Base-by-base conservation (phyloP, 108 stramenopile species). In the Seminavis robusta region DNA sequence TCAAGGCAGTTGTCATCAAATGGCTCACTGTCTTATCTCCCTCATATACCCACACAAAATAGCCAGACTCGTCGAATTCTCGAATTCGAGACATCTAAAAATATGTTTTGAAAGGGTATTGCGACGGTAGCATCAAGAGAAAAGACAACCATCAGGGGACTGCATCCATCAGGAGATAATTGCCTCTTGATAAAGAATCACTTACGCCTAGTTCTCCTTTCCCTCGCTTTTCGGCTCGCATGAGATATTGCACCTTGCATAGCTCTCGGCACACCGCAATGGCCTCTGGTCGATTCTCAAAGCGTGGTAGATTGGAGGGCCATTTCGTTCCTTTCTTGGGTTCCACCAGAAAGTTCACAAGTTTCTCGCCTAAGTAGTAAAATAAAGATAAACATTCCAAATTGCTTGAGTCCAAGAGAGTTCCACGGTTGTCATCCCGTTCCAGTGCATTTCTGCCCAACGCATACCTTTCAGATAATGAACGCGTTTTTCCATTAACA, bases 41-140 rank as follows among this genome's bases (percentile, higher is more conserved):
- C 57, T 95, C 88, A 66, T 92, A 98, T 34, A 97, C 79, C 98
- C 98, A 98, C 29, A 94, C 90, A 74, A 95, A 98, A 73, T 92
- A 94, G 24, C 94, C 98, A 8, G 83, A 71, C 58, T 95, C 91
- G 27, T 94, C 92, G 52, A 95, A 98, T 21, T 90, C 86, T 24
- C 84, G 85, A 28, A 85, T 73, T 56, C 86, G 67, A 37, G 82
- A 77, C 43, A 95, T 69, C 84, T 88, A 54, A 27, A 19, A 45
- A 8, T 16, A 45, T 8, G 17, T 19, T 8, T 16, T 17, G 8
- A 10, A 19, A 45, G 8, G 8, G 8, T 17, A 10, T 10, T 8
- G 10, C 44, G 44, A 45, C 44, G 17, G n/a, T 45, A 45, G 44
- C 8, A 45, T 8, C 11, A 23, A 6, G 19, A 48, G 9, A 27